Conservation (phyloP, 495 filamentous ascomycete species). For the Aspergillus ellipticus region DNA sequence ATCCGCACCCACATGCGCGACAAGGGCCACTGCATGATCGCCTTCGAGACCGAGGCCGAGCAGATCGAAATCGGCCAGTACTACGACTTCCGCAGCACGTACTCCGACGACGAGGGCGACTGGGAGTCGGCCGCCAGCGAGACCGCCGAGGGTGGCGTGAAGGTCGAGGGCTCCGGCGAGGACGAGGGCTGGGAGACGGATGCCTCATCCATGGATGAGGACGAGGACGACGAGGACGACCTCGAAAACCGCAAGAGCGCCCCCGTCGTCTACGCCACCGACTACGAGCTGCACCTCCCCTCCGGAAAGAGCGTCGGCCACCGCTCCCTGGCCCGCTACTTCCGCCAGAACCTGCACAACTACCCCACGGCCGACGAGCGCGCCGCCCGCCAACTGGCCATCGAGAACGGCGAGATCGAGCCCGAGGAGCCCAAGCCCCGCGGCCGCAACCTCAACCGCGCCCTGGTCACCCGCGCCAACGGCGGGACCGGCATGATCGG, state of each 20-base stretch:
- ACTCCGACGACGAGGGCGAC: constrained; percentile 65
- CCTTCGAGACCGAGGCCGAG: constrained; percentile 83
- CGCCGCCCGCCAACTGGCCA: constrained; percentile 40
- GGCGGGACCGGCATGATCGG: constrained; percentile 74
- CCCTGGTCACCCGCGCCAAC: constrained; percentile 62
- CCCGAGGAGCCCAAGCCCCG: constrained; percentile 33
- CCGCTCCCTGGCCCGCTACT: constrained; percentile 79
- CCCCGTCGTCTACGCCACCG: constrained; percentile 74
- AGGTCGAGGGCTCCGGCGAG: constrained; percentile 37
- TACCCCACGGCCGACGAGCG: constrained; percentile 68
- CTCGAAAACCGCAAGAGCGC: constrained; percentile 45
- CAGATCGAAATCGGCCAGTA: constrained; percentile 95
- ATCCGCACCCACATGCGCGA: constrained; percentile 96
- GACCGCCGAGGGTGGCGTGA: constrained; percentile 34
- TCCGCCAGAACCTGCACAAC: constrained; percentile 85
- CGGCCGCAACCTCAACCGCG: constrained; percentile 51
- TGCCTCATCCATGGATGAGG: constrained; percentile 69
- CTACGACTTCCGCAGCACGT: constrained; percentile 95
- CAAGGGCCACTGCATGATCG: constrained; percentile 93
- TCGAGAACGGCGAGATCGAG: constrained; percentile 48
- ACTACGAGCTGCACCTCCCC: constrained; percentile 92
- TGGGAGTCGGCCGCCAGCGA: constrained; percentile 15
- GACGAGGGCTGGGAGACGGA: constrained; percentile 91
- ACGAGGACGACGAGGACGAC: constrained; percentile 34
- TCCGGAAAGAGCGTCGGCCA: constrained; percentile 88